Conservation (phyloP, 352 stramenopile genomes). For the Phytophthora meadii region DNA sequence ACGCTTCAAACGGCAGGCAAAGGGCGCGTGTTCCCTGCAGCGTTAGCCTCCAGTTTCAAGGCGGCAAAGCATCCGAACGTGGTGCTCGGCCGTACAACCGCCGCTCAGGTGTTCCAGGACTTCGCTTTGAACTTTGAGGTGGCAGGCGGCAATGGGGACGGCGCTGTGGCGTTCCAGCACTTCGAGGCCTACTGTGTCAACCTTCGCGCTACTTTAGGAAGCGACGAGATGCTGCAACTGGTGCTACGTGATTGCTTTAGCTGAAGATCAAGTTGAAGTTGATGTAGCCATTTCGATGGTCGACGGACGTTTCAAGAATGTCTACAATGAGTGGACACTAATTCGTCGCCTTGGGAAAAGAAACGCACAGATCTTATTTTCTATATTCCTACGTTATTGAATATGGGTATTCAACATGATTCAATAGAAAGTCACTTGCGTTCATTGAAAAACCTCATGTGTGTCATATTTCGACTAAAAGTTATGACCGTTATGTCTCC, state of each 20-base stretch:
- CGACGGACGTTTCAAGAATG: neutral
- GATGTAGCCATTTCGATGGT: slow-evolving; percentile 29
- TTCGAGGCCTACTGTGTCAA: slow-evolving; percentile 73
- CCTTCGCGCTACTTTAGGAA: slow-evolving; percentile 56
- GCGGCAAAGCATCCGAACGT: slow-evolving; percentile 66
- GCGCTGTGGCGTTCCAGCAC: slow-evolving; percentile 60
- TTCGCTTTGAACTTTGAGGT: slow-evolving; percentile 78
- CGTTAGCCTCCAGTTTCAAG: slow-evolving; percentile 70
- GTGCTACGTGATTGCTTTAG: slow-evolving; percentile 69
- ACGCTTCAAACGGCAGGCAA: slow-evolving; percentile 55
- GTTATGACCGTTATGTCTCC: neutral
- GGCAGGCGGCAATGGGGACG: slow-evolving; percentile 38
- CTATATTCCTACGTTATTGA: neutral
- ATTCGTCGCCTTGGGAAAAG: neutral
- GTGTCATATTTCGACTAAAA: neutral
- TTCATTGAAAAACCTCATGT: neutral
- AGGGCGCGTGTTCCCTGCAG: slow-evolving; percentile 66
- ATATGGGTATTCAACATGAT: neutral
- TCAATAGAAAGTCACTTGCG: neutral
- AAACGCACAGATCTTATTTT: neutral
- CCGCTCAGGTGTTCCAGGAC: slow-evolving; percentile 66
- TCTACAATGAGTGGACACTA: too few relatives aligned
- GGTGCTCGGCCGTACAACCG: slow-evolving; percentile 45
- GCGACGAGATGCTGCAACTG: slow-evolving; percentile 64
- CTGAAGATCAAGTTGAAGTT: slow-evolving; percentile 6